phyloP scores from a whole-genome alignment of 2,329 filamentous ascomycete genomes.

The Alternaria ethzedia region DNA sequence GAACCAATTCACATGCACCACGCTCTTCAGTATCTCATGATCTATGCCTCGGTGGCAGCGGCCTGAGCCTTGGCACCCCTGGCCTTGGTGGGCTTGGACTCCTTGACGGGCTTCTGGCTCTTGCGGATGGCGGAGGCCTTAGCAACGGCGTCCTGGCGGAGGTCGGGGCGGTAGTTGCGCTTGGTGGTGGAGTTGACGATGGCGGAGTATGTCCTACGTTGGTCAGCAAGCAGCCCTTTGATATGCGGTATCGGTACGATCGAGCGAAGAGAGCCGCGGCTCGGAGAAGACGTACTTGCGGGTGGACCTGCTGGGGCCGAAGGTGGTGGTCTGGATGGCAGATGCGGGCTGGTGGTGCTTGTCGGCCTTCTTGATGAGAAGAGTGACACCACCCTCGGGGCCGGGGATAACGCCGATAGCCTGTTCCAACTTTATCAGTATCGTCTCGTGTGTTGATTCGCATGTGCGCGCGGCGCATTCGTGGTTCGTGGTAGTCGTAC shows the following conservation, averaged over 20 bases:
- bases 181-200: slow-evolving; percentile 84
- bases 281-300: slow-evolving; percentile 71
- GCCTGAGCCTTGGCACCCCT: slow-evolving; percentile 81
- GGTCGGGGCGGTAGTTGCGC: slow-evolving; percentile 74
- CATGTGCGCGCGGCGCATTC: slow-evolving; percentile 7
- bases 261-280: background rate
- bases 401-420: slow-evolving; percentile 79
- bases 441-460: background rate
- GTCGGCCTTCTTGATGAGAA: slow-evolving; percentile 84
- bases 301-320: slow-evolving; percentile 73
- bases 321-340: slow-evolving; percentile 69
- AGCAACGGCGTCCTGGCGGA: slow-evolving; percentile 71
- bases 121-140: slow-evolving; percentile 85
- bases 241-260: background rate
- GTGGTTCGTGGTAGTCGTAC: slow-evolving; percentile 57
- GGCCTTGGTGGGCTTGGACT: slow-evolving; percentile 73
- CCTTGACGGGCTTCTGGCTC: slow-evolving; percentile 80
- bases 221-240: slow-evolving; percentile 3
- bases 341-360: slow-evolving; percentile 75
- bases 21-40: slow-evolving; percentile 10
- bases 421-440: slow-evolving; percentile 53
- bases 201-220: slow-evolving; percentile 76
- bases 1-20: slow-evolving; percentile 16
- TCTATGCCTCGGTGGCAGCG: slow-evolving; percentile 55
- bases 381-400: slow-evolving; percentile 79